Evolutionary conservation across 352 stramenopile genomes (phyloP).

Genomic region (Phytopythium ostracodes): DNA sequence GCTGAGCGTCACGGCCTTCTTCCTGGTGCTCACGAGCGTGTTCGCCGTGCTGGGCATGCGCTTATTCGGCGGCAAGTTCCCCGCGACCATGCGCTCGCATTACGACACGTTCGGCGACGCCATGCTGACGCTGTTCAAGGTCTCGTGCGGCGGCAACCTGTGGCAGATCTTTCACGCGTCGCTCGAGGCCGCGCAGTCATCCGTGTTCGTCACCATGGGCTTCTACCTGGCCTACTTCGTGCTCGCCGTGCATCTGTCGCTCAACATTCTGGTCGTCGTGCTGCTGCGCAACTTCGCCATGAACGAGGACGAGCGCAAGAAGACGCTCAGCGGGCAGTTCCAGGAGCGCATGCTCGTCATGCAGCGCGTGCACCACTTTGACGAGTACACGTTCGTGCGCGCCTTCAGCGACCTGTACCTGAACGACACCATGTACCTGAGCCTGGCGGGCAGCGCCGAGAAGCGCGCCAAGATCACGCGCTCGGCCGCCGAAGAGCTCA

Average conservation of each 20-base stretch:
- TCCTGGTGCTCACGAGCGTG: conserved; percentile 64
- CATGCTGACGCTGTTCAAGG: conserved; percentile 85
- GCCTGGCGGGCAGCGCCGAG: conserved; percentile 49
- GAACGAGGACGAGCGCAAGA: conserved; percentile 79
- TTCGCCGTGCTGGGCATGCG: conserved; percentile 87
- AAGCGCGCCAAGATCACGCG: conserved; percentile 55
- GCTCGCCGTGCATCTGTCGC: conserved; percentile 55
- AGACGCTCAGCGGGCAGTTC: conserved; percentile 65
- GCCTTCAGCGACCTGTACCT: conserved; percentile 74
- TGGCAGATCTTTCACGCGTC: conserved; percentile 81
- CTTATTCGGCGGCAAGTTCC: conserved; percentile 75
- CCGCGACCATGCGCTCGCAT: conserved; percentile 58
- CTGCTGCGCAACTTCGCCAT: conserved; percentile 81
- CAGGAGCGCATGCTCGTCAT: conserved; percentile 78
- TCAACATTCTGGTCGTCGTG: conserved; percentile 87
- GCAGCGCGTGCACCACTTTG: conserved; percentile 73
- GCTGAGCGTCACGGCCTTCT: conserved; percentile 53
- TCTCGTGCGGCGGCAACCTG: conserved; percentile 74
- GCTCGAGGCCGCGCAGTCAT: conserved; percentile 38
- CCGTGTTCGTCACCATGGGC: conserved; percentile 46
- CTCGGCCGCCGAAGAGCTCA: conserved; percentile 58
- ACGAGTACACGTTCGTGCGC: conserved; percentile 73
- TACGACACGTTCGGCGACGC: conserved; percentile 85
- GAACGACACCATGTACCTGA: conserved; percentile 77
- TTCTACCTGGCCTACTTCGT: conserved; percentile 81